Evolutionary conservation across 1,284 basidiomycete species (phyloP).

Genomic region (Ustilago bromivora): DNA sequence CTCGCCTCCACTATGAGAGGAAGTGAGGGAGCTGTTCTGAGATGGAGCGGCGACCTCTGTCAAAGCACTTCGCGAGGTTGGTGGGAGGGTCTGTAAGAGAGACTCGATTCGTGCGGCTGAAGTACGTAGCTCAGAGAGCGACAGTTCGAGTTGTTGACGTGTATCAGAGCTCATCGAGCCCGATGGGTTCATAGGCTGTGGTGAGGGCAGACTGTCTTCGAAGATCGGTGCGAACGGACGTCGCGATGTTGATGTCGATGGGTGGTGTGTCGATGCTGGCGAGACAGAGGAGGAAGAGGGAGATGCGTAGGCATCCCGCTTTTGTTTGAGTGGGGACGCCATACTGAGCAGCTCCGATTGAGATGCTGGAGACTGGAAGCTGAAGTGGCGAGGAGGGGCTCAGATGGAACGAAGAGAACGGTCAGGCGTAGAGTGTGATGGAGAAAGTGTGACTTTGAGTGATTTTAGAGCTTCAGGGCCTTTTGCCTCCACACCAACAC

Average conservation of each 20-base stretch:
- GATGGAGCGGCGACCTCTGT: background rate
- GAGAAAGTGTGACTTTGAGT: background rate
- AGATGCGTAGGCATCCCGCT: conserved; percentile 6
- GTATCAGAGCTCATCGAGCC: background rate
- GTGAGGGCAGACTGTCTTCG: background rate
- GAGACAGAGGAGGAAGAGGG: background rate
- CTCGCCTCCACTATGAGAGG: background rate
- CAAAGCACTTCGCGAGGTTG: background rate
- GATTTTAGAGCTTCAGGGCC: background rate
- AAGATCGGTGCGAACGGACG: background rate
- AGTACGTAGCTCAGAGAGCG: conserved; percentile 1
- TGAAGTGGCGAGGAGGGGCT: background rate
- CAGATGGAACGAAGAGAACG: background rate
- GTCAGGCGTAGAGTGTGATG: background rate
- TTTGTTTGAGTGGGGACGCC: conserved; percentile 18
- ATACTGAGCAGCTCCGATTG: background rate
- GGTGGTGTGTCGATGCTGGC: background rate
- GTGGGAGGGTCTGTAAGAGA: background rate
- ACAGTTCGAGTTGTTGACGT: background rate
- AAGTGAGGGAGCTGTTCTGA: background rate
- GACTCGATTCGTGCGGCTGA: conserved; percentile 8
- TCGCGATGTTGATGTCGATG: background rate
- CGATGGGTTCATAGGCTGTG: background rate
- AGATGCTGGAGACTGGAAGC: background rate
- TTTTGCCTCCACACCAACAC: conserved; percentile 39